These are phyloP conservation scores for Fusarium transvaalense DNA, from an alignment of 2,329 filamentous ascomycete species.

Conservation along the genomic window DNA sequence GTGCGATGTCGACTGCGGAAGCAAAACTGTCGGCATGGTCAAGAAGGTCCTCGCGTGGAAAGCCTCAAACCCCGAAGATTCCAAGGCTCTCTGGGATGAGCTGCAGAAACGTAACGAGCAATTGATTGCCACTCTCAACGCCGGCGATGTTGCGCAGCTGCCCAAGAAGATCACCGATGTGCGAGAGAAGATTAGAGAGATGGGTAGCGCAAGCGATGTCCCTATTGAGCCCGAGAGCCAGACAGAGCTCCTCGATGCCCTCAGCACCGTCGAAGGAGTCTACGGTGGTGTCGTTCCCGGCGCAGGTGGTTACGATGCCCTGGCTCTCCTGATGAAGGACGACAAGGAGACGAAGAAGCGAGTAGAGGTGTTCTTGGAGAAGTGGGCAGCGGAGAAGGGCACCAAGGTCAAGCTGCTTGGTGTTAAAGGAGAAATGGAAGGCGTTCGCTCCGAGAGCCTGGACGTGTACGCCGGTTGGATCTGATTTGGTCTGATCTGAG, in stretches of 20 bases:
- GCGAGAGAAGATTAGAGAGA: constrained; percentile 76
- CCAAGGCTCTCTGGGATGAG: constrained; percentile 78
- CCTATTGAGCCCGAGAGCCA: constrained; percentile 92
- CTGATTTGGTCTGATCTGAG: constrained; percentile 42
- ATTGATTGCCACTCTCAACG: constrained; percentile 74
- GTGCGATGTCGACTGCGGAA: constrained; percentile 96
- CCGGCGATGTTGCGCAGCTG: constrained; percentile 59
- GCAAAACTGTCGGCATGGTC: constrained; percentile 94
- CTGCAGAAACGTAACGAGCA: constrained; percentile 81
- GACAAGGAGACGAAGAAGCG: constrained; percentile 71
- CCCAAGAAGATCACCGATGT: constrained; percentile 62
- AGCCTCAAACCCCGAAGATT: constrained; percentile 70
- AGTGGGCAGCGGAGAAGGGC: constrained; percentile 72
- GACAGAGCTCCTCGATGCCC: constrained; percentile 84
- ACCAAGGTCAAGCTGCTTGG: constrained; percentile 76
- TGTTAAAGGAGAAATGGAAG: constrained; percentile 80
- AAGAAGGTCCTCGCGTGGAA: constrained; percentile 90
- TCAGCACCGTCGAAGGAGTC: constrained; percentile 80
- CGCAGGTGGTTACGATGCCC: constrained; percentile 92
- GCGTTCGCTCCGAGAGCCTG: constrained; percentile 64
- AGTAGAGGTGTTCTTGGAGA: constrained; percentile 71
- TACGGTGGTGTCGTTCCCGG: constrained; percentile 93
- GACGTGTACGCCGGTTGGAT: constrained; percentile 61
- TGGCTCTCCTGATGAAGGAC: constrained; percentile 83
- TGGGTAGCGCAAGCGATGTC: constrained; percentile 80